These are phyloP conservation scores for Amoebophrya sp. DNA, from an alignment of 169 alveolate species.

Conservation along the genomic window DNA sequence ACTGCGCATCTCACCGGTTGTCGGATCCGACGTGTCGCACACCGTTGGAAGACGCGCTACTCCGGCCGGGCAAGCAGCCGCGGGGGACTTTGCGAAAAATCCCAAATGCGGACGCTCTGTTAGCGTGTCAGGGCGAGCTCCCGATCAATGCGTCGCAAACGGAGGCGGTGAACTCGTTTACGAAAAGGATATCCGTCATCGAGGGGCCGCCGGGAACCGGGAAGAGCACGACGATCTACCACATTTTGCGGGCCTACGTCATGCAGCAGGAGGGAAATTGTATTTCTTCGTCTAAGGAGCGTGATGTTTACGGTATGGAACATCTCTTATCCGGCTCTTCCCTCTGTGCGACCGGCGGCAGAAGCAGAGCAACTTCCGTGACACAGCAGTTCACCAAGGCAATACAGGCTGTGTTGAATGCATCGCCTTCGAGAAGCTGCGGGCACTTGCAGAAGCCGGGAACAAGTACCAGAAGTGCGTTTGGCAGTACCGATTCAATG, in stretches of 20 bases:
- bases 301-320: no score
- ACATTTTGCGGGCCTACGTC: conserved; percentile 34
- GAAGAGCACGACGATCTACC: conserved; percentile 43
- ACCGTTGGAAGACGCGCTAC: background rate
- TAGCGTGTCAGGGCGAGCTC: background rate
- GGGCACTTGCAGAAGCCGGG: background rate
- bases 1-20: background rate
- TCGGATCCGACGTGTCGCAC: background rate
- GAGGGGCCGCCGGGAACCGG: conserved; percentile 47
- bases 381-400: no score
- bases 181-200: conserved; percentile 19
- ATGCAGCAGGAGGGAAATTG: background rate
- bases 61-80: background rate
- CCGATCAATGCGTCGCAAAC: conserved; percentile 32
- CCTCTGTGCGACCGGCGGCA: background rate
- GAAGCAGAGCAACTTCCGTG: no score
- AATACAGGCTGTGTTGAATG: no score
- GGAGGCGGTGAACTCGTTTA: conserved; percentile 27
- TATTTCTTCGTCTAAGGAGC: no score
- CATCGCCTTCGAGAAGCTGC: no score
- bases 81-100: background rate
- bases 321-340: no score
- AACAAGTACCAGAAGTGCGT: background rate
- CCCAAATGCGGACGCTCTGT: background rate
- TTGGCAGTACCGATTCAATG: background rate